A percentile compares a stretch with the other conserved stretches of the same genome.
These are phyloP conservation scores for Phalaenopsis aphrodite DNA, from an alignment of 106 monocot species.

Conservation along the genomic window DNA sequence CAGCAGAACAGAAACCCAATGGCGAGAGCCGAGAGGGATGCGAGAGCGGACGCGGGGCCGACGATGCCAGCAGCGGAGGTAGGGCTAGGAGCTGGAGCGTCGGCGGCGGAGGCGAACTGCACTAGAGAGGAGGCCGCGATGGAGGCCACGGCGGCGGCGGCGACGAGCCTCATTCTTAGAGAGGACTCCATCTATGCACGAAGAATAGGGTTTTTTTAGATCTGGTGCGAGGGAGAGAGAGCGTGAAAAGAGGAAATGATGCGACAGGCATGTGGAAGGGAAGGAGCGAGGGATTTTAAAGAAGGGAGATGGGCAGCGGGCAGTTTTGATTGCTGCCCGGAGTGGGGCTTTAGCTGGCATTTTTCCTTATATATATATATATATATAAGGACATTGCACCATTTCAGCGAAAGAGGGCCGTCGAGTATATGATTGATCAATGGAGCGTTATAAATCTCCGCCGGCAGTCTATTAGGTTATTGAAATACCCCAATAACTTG, in stretches of 20 bases:
- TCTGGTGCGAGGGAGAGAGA: no score
- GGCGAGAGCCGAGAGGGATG: neutral
- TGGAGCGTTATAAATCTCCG: neutral
- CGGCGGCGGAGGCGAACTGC: neutral
- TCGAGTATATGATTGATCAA: no score
- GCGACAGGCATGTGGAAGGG: neutral
- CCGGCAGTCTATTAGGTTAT: neutral
- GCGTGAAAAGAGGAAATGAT: no score
- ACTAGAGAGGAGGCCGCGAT: conserved; percentile 12
- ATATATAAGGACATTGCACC: neutral
- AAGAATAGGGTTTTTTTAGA: neutral
- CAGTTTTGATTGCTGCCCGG: neutral
- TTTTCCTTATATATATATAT: neutral
- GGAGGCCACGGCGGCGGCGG: conserved; percentile 1
- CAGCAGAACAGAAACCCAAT: conserved; percentile 10
- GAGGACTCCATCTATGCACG: neutral
- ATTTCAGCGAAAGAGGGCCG: no score
- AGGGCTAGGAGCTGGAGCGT: conserved; percentile 21
- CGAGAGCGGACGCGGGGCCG: neutral
- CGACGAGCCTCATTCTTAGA: conserved; percentile 9
- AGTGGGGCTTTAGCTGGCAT: neutral
- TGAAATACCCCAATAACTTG: neutral
- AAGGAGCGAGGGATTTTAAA: neutral
- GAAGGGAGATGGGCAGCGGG: neutral
- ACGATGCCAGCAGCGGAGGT: neutral